Conservation (phyloP, 352 stramenopile species). For the Globisporangium heterothallicum region DNA sequence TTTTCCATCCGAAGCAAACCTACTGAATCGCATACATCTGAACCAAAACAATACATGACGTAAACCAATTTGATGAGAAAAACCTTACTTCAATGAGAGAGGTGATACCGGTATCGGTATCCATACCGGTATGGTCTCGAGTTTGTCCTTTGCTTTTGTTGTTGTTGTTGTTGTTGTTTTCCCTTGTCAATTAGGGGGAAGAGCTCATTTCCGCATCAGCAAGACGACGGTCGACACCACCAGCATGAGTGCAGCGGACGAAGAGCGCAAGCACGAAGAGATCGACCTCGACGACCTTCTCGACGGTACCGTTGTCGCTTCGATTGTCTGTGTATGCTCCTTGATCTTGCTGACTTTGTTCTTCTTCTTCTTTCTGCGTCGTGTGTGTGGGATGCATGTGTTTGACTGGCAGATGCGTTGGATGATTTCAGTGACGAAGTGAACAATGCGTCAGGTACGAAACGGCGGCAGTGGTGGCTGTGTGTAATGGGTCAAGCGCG, state of each 20-base stretch:
- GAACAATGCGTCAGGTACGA: slow-evolving; percentile 16
- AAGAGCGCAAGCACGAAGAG: slow-evolving; percentile 34
- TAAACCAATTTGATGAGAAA: too few relatives aligned
- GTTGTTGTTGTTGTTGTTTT: neutral
- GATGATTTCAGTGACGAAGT: slow-evolving; percentile 81
- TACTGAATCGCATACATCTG: neutral
- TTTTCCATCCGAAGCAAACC: neutral
- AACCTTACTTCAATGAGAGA: too few relatives aligned
- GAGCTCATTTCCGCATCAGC: neutral
- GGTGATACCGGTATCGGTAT: too few relatives aligned
- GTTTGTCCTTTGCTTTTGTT: too few relatives aligned
- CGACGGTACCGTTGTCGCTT: slow-evolving; percentile 33
- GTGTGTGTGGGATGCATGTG: neutral
- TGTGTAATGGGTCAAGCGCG: too few relatives aligned
- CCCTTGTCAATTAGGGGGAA: too few relatives aligned
- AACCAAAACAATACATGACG: neutral
- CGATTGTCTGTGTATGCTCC: neutral
- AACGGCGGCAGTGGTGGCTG: too few relatives aligned
- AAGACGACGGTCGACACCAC: neutral
- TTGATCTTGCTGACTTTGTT: too few relatives aligned
- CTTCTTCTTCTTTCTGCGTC: too few relatives aligned
- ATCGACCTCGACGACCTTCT: slow-evolving; percentile 80
- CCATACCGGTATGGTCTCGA: too few relatives aligned
- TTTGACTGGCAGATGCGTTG: slow-evolving; percentile 50
- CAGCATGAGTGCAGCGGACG: slow-evolving; percentile 13